Base-by-base conservation (phyloP, 1,139 yeast species). In the Lodderomyces margitis region DNA sequence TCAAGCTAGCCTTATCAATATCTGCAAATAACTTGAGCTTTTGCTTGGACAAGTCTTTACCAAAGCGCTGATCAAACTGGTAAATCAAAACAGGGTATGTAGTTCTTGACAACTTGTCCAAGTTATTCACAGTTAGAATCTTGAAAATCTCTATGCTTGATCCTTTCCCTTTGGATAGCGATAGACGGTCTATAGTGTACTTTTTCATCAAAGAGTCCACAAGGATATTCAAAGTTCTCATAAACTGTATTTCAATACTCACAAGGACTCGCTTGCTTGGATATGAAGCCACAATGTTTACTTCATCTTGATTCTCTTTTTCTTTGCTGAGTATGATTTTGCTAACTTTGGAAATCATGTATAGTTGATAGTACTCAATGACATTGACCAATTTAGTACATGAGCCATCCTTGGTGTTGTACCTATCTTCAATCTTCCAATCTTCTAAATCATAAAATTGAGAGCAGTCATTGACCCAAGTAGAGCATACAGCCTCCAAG, bases 391-490 rank as follows among this genome's bases (percentile, higher is more conserved):
- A 49, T 42, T 65, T 68, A 5, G 77, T 71, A 46, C 55, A 59
- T 2, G 57, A 56, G 1, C 66, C 61, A 3, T 40, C 42, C 11
- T 36, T 21, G 12, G 28, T 17, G 11, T 36, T 37, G 19, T 37
- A 23, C 24, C 49, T 48, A 11, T 51, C 50, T 24, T 59, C 60
- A 14, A 63, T 56, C 39, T 64, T 70, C 76, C 77, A 71, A 38
- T 57, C 61, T 44, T 72, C 77, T 25, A 72, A 55, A 41, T 70
- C 75, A 51, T 66, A 70, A 37, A 72, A 67, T 48, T 72, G 78
- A 2, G 73, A 58, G 49, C 76, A 71, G 49, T 72, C 78, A 49
- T 72, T 72, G 2, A 71, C 70, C 77, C 77, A 72, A 1, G 68
- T 70, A 4, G 77, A 61, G 51, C 77, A 71, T 2, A 66, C 51